Evolutionary conservation across 352 stramenopile genomes (phyloP).

Genomic region (Pythium pyrilobum): DNA sequence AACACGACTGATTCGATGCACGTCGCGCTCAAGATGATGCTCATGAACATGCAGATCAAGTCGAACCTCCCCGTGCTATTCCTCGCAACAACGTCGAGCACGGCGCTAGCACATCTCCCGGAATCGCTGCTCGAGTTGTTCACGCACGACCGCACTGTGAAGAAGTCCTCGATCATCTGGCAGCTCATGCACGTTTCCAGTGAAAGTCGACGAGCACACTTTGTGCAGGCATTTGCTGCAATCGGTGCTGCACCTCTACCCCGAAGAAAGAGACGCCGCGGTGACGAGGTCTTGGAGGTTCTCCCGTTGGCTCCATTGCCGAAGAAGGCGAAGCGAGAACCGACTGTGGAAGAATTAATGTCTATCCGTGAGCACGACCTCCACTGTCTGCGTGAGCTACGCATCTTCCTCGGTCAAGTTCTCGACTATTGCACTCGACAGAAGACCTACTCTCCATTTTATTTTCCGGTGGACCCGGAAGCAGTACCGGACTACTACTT

Average conservation of each 20-base stretch:
- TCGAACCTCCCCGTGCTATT: conserved; percentile 71
- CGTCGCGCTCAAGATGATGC: conserved; percentile 72
- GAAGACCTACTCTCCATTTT: conserved; percentile 62
- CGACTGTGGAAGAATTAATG: conserved; percentile 35
- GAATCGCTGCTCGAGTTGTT: conserved; percentile 56
- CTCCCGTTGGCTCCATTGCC: conserved; percentile 51
- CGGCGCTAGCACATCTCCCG: conserved; percentile 29
- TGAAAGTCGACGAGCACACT: conserved; percentile 37
- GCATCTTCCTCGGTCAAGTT: conserved; percentile 84
- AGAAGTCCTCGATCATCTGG: conserved; percentile 39
- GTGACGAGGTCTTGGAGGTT: conserved; percentile 33
- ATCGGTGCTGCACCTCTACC: conserved; percentile 45
- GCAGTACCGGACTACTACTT: conserved; percentile 87
- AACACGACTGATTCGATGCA: conserved; percentile 74
- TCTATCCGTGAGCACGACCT: conserved; percentile 64
- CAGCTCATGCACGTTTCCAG: conserved; percentile 30
- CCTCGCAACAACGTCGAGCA: conserved; percentile 57
- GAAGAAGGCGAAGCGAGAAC: conserved; percentile 22
- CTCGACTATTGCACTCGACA: conserved; percentile 78
- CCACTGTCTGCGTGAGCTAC: conserved; percentile 81
- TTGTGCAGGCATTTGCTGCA: conserved; percentile 51
- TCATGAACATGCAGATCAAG: conserved; percentile 65
- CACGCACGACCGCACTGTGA: conserved; percentile 32
- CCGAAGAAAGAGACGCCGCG: conserved; percentile 9
- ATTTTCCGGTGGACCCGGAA: conserved; percentile 62